Percentiles rank a stretch among this genome's conserved stretches.
Conservation (phyloP, 129 eudicot species). For the Sambucus nigra region DNA sequence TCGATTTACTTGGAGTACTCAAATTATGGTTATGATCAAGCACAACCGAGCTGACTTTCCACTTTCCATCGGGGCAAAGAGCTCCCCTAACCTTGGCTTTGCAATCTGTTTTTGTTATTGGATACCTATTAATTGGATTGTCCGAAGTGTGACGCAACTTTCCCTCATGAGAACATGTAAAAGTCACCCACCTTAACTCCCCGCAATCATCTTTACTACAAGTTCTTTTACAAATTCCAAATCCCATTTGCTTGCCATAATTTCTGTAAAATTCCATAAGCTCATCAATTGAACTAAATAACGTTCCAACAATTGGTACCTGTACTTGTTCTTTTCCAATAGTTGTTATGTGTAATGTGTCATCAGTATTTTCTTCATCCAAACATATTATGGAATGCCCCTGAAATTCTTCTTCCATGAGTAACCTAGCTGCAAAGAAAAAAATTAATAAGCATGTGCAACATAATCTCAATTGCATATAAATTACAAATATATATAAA, state of each 20-base stretch:
- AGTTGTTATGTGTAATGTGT: not conserved
- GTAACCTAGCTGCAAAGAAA: too few species aligned
- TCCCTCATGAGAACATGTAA: not conserved
- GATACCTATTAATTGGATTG: not conserved
- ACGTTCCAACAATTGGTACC: conserved; percentile 1
- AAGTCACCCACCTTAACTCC: not conserved
- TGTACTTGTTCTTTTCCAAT: not conserved
- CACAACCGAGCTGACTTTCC: not conserved
- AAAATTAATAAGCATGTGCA: too few species aligned
- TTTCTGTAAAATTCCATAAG: not conserved
- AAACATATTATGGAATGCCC: not conserved
- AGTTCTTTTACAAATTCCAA: not conserved
- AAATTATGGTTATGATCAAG: not conserved
- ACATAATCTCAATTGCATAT: too few species aligned
- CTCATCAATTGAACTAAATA: not conserved
- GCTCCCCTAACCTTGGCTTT: not conserved
- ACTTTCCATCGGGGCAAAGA: not conserved
- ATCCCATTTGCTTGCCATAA: not conserved
- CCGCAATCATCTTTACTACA: not conserved
- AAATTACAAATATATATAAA: too few species aligned
- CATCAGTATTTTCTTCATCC: not conserved
- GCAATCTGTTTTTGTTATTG: not conserved
- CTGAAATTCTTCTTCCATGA: not conserved
- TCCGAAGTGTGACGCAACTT: not conserved
- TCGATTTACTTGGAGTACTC: not conserved